Base-by-base conservation (phyloP, 179 eudicot species). In the Vitellaria paradoxa region DNA sequence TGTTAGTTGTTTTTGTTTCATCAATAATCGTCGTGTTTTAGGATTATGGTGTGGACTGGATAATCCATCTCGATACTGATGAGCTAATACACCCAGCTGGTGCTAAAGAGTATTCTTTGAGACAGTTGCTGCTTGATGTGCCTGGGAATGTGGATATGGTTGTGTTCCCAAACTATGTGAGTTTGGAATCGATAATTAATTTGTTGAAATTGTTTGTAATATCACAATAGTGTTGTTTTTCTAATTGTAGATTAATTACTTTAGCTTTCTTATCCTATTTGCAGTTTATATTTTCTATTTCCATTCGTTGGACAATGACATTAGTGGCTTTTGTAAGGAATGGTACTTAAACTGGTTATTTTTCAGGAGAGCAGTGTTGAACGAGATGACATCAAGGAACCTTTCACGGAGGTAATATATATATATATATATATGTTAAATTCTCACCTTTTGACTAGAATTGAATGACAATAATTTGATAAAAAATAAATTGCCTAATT, bases 81-180 rank as follows among this genome's bases (percentile, higher is more conserved):
- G 97, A 93, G 76, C 82, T 93, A 73, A 77, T 93, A 73, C 92
- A 93, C 78, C 97, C 97, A 17, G 97, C 94, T 80, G 97, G 97
- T 82, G 85, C 92, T 42, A 89, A 88, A 61, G 97, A 93, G 81
- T 93, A 89, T 79, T 93, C 97, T 55, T 84, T 93, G 87, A 85
- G 94, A 84, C 90, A 87, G 73, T 76, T 93, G 78, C 86, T 93
- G 70, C 84, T 84, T 69, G 94, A 93, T 71, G 91, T 93, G 62
- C 97, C 97, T 78, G 70, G 78, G 26, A 82, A 88, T 81, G 97
- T 93, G 49, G 96, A 93, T 88, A 89, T 93, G 97, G 97, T 93
- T 76, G 81, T 93, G 71, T 93, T 93, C 81, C 97, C 97, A 50
- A 93, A 92, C 77, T 92, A 92, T 83, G 97, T 93, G 80, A 88